These are phyloP conservation scores for Pyricularia grisea DNA, from an alignment of 2,329 filamentous ascomycete species.

Conservation along the genomic window DNA sequence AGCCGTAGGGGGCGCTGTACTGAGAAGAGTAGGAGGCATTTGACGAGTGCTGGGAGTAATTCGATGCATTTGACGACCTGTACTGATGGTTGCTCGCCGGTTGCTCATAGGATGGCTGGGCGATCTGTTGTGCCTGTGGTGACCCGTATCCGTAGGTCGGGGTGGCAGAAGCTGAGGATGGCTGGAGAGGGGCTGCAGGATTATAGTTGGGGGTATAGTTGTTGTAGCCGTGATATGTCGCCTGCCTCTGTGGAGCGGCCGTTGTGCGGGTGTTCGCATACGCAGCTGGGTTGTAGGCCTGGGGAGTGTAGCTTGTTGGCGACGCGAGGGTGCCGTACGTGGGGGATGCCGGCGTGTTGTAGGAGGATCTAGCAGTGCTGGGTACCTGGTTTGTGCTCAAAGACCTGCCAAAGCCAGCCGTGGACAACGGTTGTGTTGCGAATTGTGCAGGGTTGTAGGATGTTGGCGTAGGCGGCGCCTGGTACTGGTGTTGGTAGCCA, in stretches of 20 bases:
- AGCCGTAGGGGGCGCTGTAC: conserved; percentile 12
- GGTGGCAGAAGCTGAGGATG: conserved; percentile 25
- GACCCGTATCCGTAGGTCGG: conserved; percentile 14
- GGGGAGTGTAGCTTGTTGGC: conserved; percentile 36
- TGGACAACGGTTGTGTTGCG: conserved; percentile 28
- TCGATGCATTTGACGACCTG: conserved; percentile 9
- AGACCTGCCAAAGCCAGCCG: conserved; percentile 38
- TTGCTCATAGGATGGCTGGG: conserved; percentile 6
- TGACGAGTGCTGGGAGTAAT: not conserved
- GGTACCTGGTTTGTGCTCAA: conserved; percentile 39
- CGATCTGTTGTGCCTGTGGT: conserved; percentile 7
- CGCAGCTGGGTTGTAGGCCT: conserved; percentile 50
- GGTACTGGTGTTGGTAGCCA: conserved; percentile 43
- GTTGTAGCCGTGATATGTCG: conserved; percentile 38
- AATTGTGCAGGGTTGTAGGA: conserved; percentile 54
- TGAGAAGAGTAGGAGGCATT: conserved; percentile 1
- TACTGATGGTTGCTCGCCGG: conserved; percentile 11
- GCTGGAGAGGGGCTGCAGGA: conserved; percentile 18
- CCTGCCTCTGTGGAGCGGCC: conserved; percentile 35
- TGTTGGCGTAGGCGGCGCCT: conserved; percentile 34
- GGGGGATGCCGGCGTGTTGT: conserved; percentile 23
- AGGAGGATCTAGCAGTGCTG: conserved; percentile 28
- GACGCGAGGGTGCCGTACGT: conserved; percentile 23
- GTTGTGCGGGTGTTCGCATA: conserved; percentile 36
- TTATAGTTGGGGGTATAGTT: conserved; percentile 33